Base-by-base conservation (phyloP, 768 basidiomycete genomes). In the Rhodotorula diobovata region DNA sequence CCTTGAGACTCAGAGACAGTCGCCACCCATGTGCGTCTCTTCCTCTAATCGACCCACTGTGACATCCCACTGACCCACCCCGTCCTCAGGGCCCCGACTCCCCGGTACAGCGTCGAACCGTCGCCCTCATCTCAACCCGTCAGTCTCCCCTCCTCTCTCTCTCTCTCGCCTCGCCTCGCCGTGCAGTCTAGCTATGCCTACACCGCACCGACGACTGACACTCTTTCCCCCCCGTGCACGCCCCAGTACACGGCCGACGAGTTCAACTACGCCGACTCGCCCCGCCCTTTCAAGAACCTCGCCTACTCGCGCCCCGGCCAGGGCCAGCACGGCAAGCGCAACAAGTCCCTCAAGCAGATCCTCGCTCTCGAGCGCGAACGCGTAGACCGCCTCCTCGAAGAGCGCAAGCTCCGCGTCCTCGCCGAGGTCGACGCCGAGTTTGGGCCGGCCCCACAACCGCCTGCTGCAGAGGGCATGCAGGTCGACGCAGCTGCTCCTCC, bases 271-370 rank as follows among this genome's bases (percentile, higher is more conserved):
- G 63, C 73, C 45, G 51, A 66, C 39, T 51, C 51, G 3, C 73
- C 77, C 6, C 53, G 71, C 28, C 76, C 76, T 1, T 77, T 71
- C 70, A 75, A 73, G 54, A 73, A 73, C 61, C 68, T 69, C 3
- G 28, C 63, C 56, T 73, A 70, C 63, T 37, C 51, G 16, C 67
- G 65, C 21, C 62, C 39, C 9, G 59, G 64, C n/a, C 39, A 56
- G 14, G 61, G 51, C 34, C 60, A n/a, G 35, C 4, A 55, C 35
- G 41, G 68, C 21, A 67, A 70, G 30, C 58, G 58, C 21, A 77
- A 70, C 66, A 72, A 73, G 61, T 50, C 66, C 21, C 64, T 77
- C 55, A 77, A 77, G 65, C 76, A 77, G 63, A 62, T 77, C 39
- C 43, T 77, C 14, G 58, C 71, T 20, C 59, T 67, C 55, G 75